phyloP scores from a whole-genome alignment of 805 yeast genomes.

The Metschnikowia proteae region DNA sequence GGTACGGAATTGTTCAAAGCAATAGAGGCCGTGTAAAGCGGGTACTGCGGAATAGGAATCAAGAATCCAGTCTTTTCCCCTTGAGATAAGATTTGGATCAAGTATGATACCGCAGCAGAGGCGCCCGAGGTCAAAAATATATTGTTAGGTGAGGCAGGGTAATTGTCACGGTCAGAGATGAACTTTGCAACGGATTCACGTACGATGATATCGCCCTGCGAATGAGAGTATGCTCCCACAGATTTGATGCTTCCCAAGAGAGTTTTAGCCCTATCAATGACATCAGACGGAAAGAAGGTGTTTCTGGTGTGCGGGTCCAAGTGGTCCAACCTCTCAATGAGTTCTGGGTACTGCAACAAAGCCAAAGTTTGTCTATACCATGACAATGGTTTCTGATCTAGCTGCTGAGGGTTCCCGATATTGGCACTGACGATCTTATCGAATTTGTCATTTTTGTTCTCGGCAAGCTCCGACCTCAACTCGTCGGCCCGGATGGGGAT shows the following conservation, averaged over 20 bases:
- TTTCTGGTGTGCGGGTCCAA: conserved; percentile 26
- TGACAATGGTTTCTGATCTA: conserved; percentile 91
- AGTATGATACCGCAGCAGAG: conserved; percentile 82
- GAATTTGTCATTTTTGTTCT: conserved; percentile 64
- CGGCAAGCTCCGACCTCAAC: conserved; percentile 51
- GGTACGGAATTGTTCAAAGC: conserved; percentile 80
- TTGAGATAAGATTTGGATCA: conserved; percentile 65
- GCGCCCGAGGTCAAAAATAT: conserved; percentile 93
- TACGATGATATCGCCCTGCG: conserved; percentile 77
- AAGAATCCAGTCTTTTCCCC: conserved; percentile 71
- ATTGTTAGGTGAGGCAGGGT: conserved; percentile 57
- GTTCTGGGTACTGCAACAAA: conserved; percentile 76
- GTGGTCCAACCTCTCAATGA: conserved; percentile 33
- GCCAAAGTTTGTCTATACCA: conserved; percentile 91
- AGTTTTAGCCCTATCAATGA: conserved; percentile 61
- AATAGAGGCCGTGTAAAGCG: conserved; percentile 92
- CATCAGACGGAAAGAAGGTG: conserved; percentile 57
- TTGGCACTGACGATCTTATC: conserved; percentile 79
- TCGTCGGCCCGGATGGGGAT: conserved; percentile 94
- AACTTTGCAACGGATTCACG: conserved; percentile 80
- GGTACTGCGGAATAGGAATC: conserved; percentile 98
- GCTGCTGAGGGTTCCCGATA: conserved; percentile 97
- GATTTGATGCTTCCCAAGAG: conserved; percentile 68
- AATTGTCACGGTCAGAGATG: conserved; percentile 75
- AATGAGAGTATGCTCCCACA: conserved; percentile 91